These are phyloP conservation scores for Trypanosoma vivax DNA, from an alignment of 208 protist species.

Conservation along the genomic window DNA sequence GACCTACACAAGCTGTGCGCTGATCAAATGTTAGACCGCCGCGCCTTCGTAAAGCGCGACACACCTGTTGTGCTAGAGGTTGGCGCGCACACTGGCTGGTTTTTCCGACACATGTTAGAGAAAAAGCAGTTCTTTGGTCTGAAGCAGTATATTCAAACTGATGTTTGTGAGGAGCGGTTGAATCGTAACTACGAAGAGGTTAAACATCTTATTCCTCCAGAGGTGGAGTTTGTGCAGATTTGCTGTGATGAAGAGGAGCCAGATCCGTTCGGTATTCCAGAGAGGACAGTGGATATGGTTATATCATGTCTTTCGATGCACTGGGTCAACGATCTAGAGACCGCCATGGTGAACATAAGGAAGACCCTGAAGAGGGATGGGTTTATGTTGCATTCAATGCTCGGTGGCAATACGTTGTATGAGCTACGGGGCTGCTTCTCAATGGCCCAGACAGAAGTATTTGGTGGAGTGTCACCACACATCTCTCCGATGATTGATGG, in stretches of 20 bases:
- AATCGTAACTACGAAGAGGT: constrained; percentile 84
- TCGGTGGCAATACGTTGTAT: constrained; percentile 89
- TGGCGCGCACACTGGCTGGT: constrained; percentile 82
- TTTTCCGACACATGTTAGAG: constrained; percentile 83
- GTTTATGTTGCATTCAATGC: constrained; percentile 78
- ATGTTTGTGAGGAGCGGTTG: constrained; percentile 77
- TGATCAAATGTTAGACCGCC: constrained; percentile 80
- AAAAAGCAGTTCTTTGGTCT: constrained; percentile 70
- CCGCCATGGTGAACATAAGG: constrained; percentile 68
- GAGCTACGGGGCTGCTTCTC: constrained; percentile 85
- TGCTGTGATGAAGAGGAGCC: constrained; percentile 81
- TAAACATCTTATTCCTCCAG: constrained; percentile 62
- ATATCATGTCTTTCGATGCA: constrained; percentile 87
- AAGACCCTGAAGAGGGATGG: constrained; percentile 84
- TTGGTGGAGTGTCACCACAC: constrained; percentile 82
- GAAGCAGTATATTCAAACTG: constrained; percentile 90
- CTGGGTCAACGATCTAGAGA: constrained; percentile 89
- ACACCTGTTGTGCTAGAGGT: constrained; percentile 80
- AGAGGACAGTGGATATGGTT: constrained; percentile 85
- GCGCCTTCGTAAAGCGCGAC: constrained; percentile 77
- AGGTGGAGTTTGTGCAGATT: constrained; percentile 87
- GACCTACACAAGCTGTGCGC: constrained; percentile 78
- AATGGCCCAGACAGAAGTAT: constrained; percentile 79
- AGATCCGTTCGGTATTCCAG: constrained; percentile 68
- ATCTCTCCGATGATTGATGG: constrained; percentile 89